Percentiles rank a stretch among this genome's conserved stretches.
Evolutionary conservation across 2,329 filamentous ascomycete genomes (phyloP).

Genomic region (Byssochlamys sp.): DNA sequence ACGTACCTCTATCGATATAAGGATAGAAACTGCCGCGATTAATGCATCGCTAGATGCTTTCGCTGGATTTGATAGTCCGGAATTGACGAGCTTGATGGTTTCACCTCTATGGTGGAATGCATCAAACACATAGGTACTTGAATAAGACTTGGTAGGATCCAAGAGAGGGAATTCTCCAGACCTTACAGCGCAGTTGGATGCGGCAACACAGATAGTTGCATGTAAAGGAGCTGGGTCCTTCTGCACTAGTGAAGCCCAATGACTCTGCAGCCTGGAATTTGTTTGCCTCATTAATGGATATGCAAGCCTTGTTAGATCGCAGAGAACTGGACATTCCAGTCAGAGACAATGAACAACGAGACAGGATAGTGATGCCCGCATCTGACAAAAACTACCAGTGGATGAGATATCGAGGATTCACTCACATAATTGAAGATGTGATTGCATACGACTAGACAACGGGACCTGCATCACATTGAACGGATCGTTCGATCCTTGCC

Average conservation of each 20-base stretch:
- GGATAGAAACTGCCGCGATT: conserved; percentile 29
- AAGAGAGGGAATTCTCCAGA: conserved; percentile 24
- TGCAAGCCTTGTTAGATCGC: conserved; percentile 25
- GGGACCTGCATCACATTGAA: conserved; percentile 27
- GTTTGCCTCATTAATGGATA: conserved; percentile 27
- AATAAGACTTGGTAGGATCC: conserved; percentile 21
- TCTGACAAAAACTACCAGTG: neutral
- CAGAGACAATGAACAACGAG: neutral
- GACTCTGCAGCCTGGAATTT: conserved; percentile 23
- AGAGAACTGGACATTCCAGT: conserved; percentile 20
- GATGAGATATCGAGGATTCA: neutral
- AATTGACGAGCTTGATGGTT: conserved; percentile 31
- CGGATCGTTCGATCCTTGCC: conserved; percentile 25
- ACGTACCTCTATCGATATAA: conserved; percentile 32
- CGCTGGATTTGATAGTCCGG: conserved; percentile 26
- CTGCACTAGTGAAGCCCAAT: conserved; percentile 28
- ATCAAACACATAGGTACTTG: conserved; percentile 26
- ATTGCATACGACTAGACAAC: conserved; percentile 28
- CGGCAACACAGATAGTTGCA: conserved; percentile 28
- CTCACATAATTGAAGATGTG: conserved; percentile 29
- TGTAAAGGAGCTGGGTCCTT: conserved; percentile 28
- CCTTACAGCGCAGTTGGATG: conserved; percentile 26
- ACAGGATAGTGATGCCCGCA: neutral
- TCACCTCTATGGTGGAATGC: conserved; percentile 30
- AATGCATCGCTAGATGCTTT: conserved; percentile 31